Conservation (phyloP, 164 flowering plant species). For the Pachysandra terminalis region DNA sequence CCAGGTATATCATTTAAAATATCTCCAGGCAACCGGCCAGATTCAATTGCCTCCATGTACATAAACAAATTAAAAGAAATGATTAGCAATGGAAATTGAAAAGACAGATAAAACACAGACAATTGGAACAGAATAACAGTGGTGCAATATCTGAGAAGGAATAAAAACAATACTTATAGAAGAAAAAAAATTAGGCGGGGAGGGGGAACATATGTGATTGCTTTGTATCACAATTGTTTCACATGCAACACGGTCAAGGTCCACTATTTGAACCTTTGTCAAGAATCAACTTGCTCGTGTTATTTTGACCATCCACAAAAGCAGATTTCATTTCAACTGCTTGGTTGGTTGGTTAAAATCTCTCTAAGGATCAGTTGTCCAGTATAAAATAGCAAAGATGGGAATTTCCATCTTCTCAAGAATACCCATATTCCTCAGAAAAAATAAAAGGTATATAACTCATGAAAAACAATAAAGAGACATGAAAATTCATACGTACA, state of each 20-base stretch:
- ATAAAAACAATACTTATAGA: background rate
- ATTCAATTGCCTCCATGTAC: conserved; percentile 81
- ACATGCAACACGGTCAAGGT: too few relatives aligned
- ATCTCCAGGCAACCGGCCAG: conserved; percentile 85
- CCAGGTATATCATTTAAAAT: conserved; percentile 81
- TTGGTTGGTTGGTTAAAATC: background rate
- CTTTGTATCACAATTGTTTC: too few relatives aligned
- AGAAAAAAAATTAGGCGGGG: background rate
- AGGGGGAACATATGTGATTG: background rate
- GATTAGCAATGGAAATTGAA: background rate
- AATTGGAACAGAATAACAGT: background rate
- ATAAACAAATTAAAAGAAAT: background rate
- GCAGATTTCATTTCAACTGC: background rate
- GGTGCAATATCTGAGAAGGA: too few relatives aligned
- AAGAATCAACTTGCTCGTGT: background rate
- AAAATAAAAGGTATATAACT: background rate
- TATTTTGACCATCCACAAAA: background rate
- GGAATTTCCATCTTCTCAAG: background rate
- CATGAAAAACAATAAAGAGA: background rate
- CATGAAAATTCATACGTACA: conserved; percentile 35
- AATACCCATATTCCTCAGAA: background rate
- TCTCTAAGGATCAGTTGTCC: background rate
- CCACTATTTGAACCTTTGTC: background rate
- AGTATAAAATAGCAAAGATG: background rate
- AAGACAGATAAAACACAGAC: too few relatives aligned